phyloP scores from a whole-genome alignment of 108 stramenopile genomes.

The Skeletonema potamos region DNA sequence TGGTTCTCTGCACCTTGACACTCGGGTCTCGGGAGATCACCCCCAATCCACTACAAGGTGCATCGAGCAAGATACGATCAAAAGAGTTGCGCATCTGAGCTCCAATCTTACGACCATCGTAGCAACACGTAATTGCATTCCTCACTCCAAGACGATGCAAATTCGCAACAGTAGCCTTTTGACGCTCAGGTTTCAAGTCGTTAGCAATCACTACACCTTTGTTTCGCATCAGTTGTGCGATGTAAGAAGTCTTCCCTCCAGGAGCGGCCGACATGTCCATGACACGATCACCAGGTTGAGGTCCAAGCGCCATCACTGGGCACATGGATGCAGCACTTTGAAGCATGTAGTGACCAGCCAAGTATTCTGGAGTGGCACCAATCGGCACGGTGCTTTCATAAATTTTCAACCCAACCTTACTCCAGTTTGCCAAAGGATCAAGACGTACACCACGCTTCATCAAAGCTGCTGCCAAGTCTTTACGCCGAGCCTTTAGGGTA shows the following conservation, averaged over 20 bases:
- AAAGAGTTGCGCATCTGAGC: constrained; percentile 84
- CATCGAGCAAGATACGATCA: constrained; percentile 96
- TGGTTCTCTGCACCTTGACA: constrained; percentile 95
- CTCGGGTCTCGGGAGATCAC: constrained; percentile 97
- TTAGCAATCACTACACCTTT: constrained; percentile 95
- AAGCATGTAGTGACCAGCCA: constrained; percentile 99
- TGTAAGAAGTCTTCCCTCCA: constrained; percentile 97
- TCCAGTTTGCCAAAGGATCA: constrained; percentile 97
- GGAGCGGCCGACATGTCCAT: constrained; percentile 98
- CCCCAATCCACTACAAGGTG: constrained; percentile 97
- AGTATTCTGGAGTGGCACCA: constrained; percentile 99
- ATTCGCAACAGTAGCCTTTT: constrained; percentile 98
- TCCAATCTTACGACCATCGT: constrained; percentile 94
- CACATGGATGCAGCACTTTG: constrained; percentile 98
- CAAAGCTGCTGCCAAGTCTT: constrained; percentile 95
- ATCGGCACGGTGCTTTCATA: constrained; percentile 96
- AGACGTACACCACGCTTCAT: constrained; percentile 97
- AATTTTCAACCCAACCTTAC: constrained; percentile 98
- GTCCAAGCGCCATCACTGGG: constrained; percentile 94
- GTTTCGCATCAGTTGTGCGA: constrained; percentile 98
- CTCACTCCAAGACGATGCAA: constrained; percentile 96
- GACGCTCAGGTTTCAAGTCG: constrained; percentile 92
- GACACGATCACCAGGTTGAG: constrained; percentile 93
- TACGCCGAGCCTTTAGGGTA: constrained; percentile 96
- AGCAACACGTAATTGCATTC: constrained; percentile 89